Evolutionary conservation across 2,329 filamentous ascomycete genomes (phyloP).

Genomic region (Botrytis galanthina): DNA sequence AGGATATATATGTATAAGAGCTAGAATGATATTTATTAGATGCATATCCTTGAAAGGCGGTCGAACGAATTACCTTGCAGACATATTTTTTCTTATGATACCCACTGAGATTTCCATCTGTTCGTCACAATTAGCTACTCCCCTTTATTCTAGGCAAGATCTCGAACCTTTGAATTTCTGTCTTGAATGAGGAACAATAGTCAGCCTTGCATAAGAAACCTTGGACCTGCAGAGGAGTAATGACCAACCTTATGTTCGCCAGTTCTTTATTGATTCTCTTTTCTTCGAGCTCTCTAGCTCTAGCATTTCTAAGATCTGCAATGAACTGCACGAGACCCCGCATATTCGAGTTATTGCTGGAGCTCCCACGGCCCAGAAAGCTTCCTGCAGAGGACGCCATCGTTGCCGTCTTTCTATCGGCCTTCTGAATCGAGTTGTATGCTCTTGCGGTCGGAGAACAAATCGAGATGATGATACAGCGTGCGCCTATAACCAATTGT

Average conservation of each 20-base stretch:
- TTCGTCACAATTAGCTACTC: slow-evolving; percentile 25
- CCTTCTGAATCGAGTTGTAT: background rate
- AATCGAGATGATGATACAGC: background rate
- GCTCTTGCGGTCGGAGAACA: background rate
- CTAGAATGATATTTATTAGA: slow-evolving; percentile 35
- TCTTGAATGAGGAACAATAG: slow-evolving; percentile 42
- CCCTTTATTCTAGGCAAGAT: background rate
- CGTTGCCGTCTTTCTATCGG: background rate
- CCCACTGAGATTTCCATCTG: slow-evolving; percentile 83
- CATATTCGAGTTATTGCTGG: slow-evolving; percentile 64
- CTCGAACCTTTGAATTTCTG: slow-evolving; percentile 86
- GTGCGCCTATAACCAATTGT: background rate
- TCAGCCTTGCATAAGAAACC: slow-evolving; percentile 28
- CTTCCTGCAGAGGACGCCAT: slow-evolving; percentile 45
- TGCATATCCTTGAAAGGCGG: background rate
- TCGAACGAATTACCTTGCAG: slow-evolving; percentile 67
- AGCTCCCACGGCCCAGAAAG: slow-evolving; percentile 64
- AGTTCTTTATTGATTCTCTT: slow-evolving; percentile 99
- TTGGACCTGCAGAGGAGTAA: slow-evolving; percentile 13
- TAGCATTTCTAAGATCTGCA: slow-evolving; percentile 89
- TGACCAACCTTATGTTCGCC: slow-evolving; percentile 80
- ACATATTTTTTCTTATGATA: slow-evolving; percentile 99
- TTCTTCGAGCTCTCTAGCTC: slow-evolving; percentile 93
- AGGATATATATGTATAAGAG: slow-evolving; percentile 98
- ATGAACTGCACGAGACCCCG: slow-evolving; percentile 96